Evolutionary conservation across 169 alveolate genomes (phyloP).

Genomic region (Eimeria nieschulzi): DNA sequence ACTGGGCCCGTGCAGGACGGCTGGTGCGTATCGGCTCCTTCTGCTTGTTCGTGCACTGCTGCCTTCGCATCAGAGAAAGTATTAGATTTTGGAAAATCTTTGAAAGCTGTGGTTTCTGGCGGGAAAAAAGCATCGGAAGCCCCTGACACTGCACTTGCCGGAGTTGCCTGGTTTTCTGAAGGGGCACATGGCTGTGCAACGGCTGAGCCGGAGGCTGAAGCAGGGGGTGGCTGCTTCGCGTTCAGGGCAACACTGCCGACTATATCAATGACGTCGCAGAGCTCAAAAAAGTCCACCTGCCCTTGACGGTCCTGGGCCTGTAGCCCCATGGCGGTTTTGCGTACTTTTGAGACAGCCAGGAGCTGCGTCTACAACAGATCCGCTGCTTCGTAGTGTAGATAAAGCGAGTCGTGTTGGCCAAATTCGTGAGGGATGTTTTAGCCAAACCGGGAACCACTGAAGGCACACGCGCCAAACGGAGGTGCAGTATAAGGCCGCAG

Average conservation of each 20-base stretch:
- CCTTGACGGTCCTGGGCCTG: not conserved
- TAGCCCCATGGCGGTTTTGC: constrained; percentile 21
- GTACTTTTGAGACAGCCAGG: not conserved
- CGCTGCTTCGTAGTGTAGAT: no score
- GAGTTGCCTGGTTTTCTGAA: no score
- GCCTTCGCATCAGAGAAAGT: not conserved
- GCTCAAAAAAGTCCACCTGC: constrained; percentile 16
- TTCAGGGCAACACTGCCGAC: constrained; percentile 26
- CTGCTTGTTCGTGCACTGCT: constrained; percentile 7
- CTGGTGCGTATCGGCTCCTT: not conserved
- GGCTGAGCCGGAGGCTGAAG: not conserved
- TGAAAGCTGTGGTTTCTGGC: no score
- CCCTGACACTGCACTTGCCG: no score
- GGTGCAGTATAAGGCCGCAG: no score
- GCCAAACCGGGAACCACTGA: no score
- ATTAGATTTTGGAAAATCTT: no score
- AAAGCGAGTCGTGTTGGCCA: no score
- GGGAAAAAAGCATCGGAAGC: no score
- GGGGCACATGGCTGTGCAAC: not conserved
- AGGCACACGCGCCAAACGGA: no score
- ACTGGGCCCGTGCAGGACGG: not conserved
- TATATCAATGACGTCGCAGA: constrained; percentile 27
- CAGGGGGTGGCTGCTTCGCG: constrained; percentile 14
- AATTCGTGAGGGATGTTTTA: no score
- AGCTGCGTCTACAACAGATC: no score